These are phyloP conservation scores for Aureoboletus auriporus DNA, from an alignment of 768 basidiomycete genomes.

Conservation along the genomic window DNA sequence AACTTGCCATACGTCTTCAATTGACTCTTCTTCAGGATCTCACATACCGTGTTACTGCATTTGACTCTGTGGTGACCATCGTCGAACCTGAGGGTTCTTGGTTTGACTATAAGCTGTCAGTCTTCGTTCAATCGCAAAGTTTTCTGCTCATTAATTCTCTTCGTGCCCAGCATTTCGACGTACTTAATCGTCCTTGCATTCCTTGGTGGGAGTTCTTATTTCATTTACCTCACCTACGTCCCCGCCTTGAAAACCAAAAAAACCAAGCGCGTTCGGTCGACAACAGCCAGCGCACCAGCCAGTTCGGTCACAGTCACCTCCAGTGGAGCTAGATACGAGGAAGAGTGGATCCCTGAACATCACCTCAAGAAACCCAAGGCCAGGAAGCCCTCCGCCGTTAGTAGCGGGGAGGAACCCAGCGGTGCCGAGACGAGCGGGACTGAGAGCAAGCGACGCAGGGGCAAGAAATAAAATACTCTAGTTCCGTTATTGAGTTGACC, in stretches of 20 bases:
- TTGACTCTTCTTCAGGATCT: constrained; percentile 38
- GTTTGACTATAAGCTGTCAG: constrained; percentile 80
- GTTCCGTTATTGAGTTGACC: background rate
- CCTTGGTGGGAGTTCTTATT: constrained; percentile 60
- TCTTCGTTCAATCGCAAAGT: constrained; percentile 4
- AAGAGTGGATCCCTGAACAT: constrained; percentile 92
- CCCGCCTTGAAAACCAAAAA: constrained; percentile 57
- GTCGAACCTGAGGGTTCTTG: constrained; percentile 77
- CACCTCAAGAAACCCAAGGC: constrained; percentile 68
- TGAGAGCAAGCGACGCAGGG: constrained; percentile 46
- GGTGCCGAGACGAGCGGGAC: constrained; percentile 61
- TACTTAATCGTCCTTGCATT: constrained; percentile 66
- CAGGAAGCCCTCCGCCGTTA: constrained; percentile 43
- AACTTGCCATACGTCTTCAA: background rate
- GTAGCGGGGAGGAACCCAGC: constrained; percentile 65
- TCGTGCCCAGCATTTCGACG: constrained; percentile 49
- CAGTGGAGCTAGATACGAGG: constrained; percentile 67
- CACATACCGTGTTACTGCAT: constrained; percentile 61
- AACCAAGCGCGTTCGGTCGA: constrained; percentile 39
- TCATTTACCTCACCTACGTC: constrained; percentile 60
- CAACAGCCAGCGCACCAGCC: constrained; percentile 50
- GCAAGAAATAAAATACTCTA: constrained; percentile 41
- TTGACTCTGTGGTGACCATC: constrained; percentile 71
- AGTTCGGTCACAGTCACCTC: constrained; percentile 58
- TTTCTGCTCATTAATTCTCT: constrained; percentile 1